phyloP scores from a whole-genome alignment of 164 flowering plant genomes.

The Stephania cephalantha region DNA sequence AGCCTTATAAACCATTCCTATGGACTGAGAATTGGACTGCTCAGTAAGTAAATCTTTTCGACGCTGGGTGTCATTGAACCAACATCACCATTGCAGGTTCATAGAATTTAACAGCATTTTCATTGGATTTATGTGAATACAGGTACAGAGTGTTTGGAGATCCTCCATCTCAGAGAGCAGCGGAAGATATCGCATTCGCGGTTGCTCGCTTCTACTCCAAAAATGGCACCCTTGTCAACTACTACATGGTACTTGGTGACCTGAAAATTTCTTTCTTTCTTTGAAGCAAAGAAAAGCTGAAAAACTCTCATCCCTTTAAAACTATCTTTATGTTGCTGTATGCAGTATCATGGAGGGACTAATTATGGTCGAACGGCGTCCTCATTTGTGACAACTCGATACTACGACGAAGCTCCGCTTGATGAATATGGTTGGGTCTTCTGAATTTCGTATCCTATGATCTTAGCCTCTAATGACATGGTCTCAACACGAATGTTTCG shows the following conservation, averaged over 20 bases:
- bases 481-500: not conserved
- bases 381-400: slow-evolving; percentile 58
- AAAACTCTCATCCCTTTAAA: not conserved
- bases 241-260: slow-evolving; percentile 63
- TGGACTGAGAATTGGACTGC: slow-evolving; percentile 99
- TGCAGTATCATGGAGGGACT: slow-evolving; percentile 79
- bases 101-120: not conserved
- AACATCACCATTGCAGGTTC: not conserved
- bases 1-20: slow-evolving; percentile 61
- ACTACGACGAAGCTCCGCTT: slow-evolving; percentile 85
- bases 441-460: not conserved
- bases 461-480: not conserved
- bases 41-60: slow-evolving; percentile 43
- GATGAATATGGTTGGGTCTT: slow-evolving; percentile 60
- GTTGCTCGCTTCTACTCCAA: slow-evolving; percentile 82
- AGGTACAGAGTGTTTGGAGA: slow-evolving; percentile 86
- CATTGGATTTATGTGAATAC: slow-evolving; percentile 12
- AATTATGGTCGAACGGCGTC: slow-evolving; percentile 64
- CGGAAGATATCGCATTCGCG: slow-evolving; percentile 75
- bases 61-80: no score
- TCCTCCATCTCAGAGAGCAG: slow-evolving; percentile 84
- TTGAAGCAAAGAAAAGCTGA: not conserved
- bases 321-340: not conserved
- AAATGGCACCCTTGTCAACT: slow-evolving; percentile 68
- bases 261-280: not conserved